Percentiles rank a stretch among this genome's conserved stretches.
Conservation (phyloP, 139 green algal species). For the Deuterostichococcus epilithicus region DNA sequence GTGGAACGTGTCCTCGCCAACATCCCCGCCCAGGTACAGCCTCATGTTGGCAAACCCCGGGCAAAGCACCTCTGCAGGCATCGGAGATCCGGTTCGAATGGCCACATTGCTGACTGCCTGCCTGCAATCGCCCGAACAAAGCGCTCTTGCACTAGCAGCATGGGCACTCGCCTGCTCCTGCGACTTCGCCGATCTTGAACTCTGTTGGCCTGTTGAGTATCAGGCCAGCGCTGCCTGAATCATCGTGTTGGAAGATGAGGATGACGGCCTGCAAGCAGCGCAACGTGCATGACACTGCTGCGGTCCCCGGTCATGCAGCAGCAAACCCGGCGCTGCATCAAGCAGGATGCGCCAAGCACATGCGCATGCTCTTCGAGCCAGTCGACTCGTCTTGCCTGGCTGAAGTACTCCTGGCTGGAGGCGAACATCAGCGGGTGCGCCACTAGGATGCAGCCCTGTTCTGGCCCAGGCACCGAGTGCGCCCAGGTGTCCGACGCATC, state of each 20-base stretch:
- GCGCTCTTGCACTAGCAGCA: too few relatives aligned
- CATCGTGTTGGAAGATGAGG: constrained; percentile 65
- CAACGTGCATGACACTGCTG: too few relatives aligned
- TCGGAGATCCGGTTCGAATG: not conserved
- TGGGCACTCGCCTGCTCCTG: not conserved
- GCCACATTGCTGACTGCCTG: too few relatives aligned
- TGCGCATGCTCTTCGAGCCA: not conserved
- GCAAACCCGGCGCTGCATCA: too few relatives aligned
- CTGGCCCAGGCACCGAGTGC: constrained; percentile 61
- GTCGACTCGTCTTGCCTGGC: constrained; percentile 37
- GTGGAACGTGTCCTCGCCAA: constrained; percentile 56
- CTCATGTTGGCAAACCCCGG: constrained; percentile 47
- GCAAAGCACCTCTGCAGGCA: constrained; percentile 17
- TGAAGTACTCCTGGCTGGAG: constrained; percentile 84
- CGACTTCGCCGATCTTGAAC: constrained; percentile 41
- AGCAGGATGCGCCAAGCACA: not conserved
- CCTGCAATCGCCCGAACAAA: too few relatives aligned
- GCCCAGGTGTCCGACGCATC: constrained; percentile 50
- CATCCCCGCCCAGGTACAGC: constrained; percentile 79
- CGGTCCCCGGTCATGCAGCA: too few relatives aligned
- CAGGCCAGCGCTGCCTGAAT: constrained; percentile 55
- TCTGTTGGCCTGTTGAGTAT: constrained; percentile 81
- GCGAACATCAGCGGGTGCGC: constrained; percentile 69
- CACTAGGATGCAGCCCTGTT: constrained; percentile 77
- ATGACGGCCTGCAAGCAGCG: constrained; percentile 68